Evolutionary conservation across 2,329 filamentous ascomycete species (phyloP).

Genomic region (Triangularia setosa): DNA sequence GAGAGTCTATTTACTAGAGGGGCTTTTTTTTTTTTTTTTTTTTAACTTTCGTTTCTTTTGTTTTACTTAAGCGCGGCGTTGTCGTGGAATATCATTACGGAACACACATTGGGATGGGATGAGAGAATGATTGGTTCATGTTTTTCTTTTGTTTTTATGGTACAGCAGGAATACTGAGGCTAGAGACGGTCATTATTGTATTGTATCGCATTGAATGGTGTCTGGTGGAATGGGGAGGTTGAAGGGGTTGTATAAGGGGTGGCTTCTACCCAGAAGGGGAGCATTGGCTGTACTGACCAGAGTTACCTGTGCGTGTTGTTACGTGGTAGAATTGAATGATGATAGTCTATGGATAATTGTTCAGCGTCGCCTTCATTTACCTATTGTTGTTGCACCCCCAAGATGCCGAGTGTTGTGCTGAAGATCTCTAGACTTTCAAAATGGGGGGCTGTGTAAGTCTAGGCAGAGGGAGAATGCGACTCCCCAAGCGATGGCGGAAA

Average conservation of each 20-base stretch:
- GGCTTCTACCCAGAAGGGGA: background rate
- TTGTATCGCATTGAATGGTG: background rate
- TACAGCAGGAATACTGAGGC: background rate
- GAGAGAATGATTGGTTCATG: background rate
- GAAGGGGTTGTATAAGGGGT: background rate
- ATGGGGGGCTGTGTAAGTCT: background rate
- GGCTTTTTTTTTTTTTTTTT: slow-evolving; percentile 1
- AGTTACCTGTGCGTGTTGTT: background rate
- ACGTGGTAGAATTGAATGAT: background rate
- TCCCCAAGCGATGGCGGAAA: background rate
- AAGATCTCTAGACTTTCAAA: no score
- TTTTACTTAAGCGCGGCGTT: slow-evolving; percentile 16
- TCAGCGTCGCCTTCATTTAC: no score
- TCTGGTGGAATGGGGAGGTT: background rate
- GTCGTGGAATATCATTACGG: background rate
- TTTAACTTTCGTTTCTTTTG: slow-evolving; percentile 1
- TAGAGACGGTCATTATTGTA: no score
- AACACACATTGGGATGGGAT: background rate
- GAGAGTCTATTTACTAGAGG: slow-evolving; percentile 19
- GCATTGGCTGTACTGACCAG: background rate
- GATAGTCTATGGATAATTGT: background rate
- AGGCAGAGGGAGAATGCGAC: background rate
- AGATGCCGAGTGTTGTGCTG: no score
- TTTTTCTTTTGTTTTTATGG: background rate
- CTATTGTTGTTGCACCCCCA: background rate